Evolutionary conservation across 2,329 filamentous ascomycete species (phyloP).

Genomic region (Colletotrichum sp.): DNA sequence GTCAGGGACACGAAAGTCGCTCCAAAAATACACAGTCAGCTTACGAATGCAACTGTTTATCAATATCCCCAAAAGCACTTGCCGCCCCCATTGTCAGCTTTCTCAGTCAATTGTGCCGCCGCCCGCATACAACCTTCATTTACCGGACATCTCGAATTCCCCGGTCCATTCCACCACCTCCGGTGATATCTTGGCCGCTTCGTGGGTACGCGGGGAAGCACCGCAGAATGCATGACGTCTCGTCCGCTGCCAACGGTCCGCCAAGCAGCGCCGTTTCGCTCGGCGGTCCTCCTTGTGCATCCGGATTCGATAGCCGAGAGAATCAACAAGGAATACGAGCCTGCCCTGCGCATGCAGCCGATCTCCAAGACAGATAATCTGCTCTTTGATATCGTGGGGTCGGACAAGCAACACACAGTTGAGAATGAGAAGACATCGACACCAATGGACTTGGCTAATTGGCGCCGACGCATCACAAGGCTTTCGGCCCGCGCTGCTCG

Average conservation of each 20-base stretch:
- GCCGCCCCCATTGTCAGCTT: background rate
- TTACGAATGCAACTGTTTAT: background rate
- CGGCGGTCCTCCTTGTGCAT: background rate
- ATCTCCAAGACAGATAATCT: background rate
- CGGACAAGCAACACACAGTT: background rate
- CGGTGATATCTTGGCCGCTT: background rate
- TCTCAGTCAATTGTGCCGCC: background rate
- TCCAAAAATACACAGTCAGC: constrained; percentile 1
- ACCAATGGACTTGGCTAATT: background rate
- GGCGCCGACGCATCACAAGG: background rate
- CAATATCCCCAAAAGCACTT: background rate
- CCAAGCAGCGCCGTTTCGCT: constrained; percentile 9
- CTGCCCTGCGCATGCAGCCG: background rate
- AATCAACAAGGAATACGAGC: background rate
- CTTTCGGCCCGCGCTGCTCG: background rate
- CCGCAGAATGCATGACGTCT: constrained; percentile 6
- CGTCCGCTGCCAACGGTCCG: background rate
- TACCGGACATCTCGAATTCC: background rate
- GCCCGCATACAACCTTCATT: background rate
- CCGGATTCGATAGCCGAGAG: background rate
- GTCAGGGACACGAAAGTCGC: background rate
- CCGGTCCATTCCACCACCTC: background rate
- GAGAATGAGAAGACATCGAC: background rate
- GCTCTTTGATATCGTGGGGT: background rate
- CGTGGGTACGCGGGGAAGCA: background rate